phyloP scores from a whole-genome alignment of 1,139 yeast species.

The Yamadazyma jaroonii region DNA sequence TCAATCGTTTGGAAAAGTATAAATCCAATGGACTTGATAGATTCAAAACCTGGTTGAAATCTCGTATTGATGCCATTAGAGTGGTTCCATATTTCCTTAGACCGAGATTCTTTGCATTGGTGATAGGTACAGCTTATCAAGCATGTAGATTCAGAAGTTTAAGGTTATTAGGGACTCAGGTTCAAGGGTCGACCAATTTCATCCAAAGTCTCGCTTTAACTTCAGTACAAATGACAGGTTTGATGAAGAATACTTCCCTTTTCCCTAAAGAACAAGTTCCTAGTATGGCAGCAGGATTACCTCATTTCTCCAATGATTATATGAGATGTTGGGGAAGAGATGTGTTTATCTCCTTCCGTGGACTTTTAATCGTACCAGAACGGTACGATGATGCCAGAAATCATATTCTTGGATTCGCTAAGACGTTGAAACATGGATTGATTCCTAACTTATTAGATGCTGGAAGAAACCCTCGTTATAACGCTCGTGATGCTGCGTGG shows the following conservation, averaged over 20 bases:
- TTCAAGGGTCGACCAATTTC: constrained; percentile 66
- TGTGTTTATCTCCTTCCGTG: constrained; percentile 84
- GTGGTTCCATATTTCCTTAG: constrained; percentile 73
- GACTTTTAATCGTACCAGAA: constrained; percentile 74
- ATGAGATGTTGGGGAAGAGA: constrained; percentile 99
- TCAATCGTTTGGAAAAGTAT: constrained; percentile 61
- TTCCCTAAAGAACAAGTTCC: constrained; percentile 63
- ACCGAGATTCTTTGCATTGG: constrained; percentile 84
- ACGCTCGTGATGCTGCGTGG: constrained; percentile 98
- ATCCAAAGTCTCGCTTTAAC: constrained; percentile 78
- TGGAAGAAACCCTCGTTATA: constrained; percentile 89
- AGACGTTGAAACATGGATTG: constrained; percentile 90
- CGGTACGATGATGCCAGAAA: constrained; percentile 74
- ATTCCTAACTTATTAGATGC: constrained; percentile 93
- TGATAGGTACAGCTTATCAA: constrained; percentile 77
- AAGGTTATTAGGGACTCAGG: constrained; percentile 48
- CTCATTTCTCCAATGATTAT: constrained; percentile 85
- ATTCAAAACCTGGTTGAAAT: constrained; percentile 66
- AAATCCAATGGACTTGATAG: constrained; percentile 44
- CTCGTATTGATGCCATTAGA: constrained; percentile 64
- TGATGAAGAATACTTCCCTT: constrained; percentile 71
- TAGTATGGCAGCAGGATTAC: constrained; percentile 92
- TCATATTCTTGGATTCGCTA: constrained; percentile 85
- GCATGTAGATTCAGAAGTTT: constrained; percentile 73
- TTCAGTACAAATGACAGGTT: constrained; percentile 85